These are phyloP conservation scores for Suillus sp. DNA, from an alignment of 768 basidiomycete species.

Conservation along the genomic window DNA sequence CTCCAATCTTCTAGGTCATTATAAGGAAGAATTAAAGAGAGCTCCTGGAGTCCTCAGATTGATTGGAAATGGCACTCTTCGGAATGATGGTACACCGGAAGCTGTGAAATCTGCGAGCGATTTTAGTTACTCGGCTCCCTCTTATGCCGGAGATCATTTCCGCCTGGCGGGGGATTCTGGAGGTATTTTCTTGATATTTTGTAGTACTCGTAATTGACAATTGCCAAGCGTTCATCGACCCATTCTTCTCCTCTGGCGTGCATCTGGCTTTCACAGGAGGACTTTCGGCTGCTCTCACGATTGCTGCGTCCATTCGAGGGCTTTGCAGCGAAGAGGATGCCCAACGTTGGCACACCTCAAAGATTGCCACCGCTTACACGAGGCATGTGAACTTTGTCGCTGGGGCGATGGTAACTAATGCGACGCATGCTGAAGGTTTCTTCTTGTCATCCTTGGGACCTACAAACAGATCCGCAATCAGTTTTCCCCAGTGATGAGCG, in stretches of 20 bases:
- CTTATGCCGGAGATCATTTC: neutral
- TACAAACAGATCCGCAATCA: slow-evolving; percentile 73
- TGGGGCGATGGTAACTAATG: neutral
- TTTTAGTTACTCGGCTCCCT: neutral
- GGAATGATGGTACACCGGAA: neutral
- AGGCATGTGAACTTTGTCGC: slow-evolving; percentile 36
- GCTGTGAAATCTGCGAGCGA: slow-evolving; percentile 1
- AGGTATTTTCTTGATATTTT: neutral
- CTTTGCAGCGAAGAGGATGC: slow-evolving; percentile 42
- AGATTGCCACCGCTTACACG: slow-evolving; percentile 59
- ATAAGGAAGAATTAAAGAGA: neutral
- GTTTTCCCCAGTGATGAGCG: slow-evolving; percentile 42
- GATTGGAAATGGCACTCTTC: neutral
- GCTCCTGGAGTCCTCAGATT: neutral
- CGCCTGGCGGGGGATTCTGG: neutral
- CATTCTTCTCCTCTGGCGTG: slow-evolving; percentile 54
- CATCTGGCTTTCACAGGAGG: slow-evolving; percentile 66
- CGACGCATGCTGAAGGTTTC: slow-evolving; percentile 38
- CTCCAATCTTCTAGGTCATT: neutral
- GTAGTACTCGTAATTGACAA: neutral
- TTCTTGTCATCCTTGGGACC: slow-evolving; percentile 71
- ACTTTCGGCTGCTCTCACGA: slow-evolving; percentile 56
- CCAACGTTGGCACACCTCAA: slow-evolving; percentile 55
- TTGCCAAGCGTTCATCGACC: neutral
- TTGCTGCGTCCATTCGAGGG: slow-evolving; percentile 46